These are phyloP conservation scores for Naganishia vaughanmartiniae DNA, from an alignment of 768 basidiomycete genomes.

Conservation along the genomic window DNA sequence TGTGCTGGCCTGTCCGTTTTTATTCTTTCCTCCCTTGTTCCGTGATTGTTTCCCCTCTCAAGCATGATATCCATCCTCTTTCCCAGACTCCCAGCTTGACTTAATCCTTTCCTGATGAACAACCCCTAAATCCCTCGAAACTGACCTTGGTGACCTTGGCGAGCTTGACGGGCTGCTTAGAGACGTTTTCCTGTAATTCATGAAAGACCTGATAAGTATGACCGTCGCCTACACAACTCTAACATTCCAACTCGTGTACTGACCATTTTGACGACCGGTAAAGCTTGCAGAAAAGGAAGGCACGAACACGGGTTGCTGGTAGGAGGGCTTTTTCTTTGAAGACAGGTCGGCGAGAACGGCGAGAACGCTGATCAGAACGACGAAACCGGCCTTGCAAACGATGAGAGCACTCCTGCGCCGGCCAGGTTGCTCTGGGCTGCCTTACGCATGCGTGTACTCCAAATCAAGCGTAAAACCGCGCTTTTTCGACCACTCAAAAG, in stretches of 20 bases:
- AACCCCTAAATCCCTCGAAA: neutral
- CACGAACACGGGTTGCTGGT: constrained; percentile 26
- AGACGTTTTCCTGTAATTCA: constrained; percentile 43
- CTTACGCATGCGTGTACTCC: neutral
- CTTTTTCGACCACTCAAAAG: neutral
- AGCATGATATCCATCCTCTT: constrained; percentile 9
- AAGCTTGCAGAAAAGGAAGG: constrained; percentile 23
- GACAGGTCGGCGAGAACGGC: neutral
- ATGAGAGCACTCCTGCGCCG: neutral
- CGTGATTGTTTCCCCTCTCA: neutral
- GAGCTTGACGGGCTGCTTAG: constrained; percentile 75
- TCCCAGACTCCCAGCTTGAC: neutral
- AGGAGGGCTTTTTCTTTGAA: too few relatives aligned
- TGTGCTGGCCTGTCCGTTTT: neutral
- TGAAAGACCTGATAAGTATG: neutral
- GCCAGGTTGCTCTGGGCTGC: neutral
- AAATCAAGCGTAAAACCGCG: neutral
- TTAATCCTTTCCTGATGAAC: neutral
- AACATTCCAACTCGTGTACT: neutral
- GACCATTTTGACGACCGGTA: constrained; percentile 32
- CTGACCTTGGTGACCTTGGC: constrained; percentile 93
- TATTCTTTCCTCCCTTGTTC: neutral
- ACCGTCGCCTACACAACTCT: neutral
- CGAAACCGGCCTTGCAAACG: constrained; percentile 1
- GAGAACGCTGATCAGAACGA: constrained; percentile 1